Percentiles rank a stretch among this genome's conserved stretches.
phyloP scores from a whole-genome alignment of 1,284 basidiomycete species.

The Pseudozyma tsukubaensis region DNA sequence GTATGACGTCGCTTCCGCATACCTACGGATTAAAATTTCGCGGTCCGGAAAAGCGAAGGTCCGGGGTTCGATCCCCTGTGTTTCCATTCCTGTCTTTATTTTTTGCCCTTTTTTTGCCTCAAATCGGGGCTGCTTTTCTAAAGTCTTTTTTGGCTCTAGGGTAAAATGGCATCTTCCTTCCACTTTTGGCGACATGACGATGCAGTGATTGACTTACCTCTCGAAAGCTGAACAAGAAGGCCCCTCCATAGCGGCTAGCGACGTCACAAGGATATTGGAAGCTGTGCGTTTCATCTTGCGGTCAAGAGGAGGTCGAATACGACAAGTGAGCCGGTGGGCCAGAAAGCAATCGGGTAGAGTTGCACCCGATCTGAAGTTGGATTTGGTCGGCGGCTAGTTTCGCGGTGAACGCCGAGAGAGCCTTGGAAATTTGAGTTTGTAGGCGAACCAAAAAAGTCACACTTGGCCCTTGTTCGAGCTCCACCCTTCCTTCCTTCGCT shows the following conservation, averaged over 20 bases:
- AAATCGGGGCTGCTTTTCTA: neutral
- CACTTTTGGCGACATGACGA: no score
- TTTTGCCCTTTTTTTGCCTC: conserved; percentile 10
- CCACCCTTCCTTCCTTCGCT: neutral
- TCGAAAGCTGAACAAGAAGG: no score
- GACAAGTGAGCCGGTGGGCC: no score
- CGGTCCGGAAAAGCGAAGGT: conserved; percentile 49
- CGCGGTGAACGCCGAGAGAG: conserved; percentile 20
- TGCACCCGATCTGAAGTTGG: neutral
- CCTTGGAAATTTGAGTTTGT: conserved; percentile 1
- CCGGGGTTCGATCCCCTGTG: conserved; percentile 58
- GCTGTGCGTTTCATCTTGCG: no score
- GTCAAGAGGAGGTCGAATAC: no score
- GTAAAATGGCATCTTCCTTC: neutral
- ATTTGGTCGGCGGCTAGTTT: neutral
- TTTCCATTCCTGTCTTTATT: conserved; percentile 46
- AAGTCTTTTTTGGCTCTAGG: neutral
- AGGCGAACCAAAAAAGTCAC: neutral
- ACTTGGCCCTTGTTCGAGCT: neutral
- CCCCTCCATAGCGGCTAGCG: no score
- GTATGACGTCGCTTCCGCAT: conserved; percentile 58
- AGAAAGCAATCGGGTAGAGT: neutral
- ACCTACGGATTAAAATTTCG: conserved; percentile 10
- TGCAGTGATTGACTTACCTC: no score
- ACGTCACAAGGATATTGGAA: no score